These are phyloP conservation scores for Coniochaeta sp. DNA, from an alignment of 2,329 filamentous ascomycete species.

Conservation along the genomic window DNA sequence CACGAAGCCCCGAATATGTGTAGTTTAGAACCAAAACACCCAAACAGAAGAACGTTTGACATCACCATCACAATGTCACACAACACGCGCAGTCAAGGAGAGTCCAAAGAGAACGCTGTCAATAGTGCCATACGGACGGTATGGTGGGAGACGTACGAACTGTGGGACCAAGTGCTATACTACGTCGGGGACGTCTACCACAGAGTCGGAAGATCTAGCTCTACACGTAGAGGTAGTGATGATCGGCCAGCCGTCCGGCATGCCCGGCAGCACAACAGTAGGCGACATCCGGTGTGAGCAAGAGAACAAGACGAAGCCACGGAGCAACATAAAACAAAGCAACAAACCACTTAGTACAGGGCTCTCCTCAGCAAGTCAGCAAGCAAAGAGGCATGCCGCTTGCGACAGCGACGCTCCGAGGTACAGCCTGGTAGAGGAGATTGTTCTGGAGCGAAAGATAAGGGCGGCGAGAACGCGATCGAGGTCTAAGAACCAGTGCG, in stretches of 20 bases:
- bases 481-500: neutral
- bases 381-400: too few species aligned
- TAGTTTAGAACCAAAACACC: neutral
- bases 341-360: too few species aligned
- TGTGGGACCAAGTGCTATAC: constrained; percentile 13
- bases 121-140: constrained; percentile 6
- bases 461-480: neutral
- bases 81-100: neutral
- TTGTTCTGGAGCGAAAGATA: too few species aligned
- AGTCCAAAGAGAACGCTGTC: neutral
- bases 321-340: neutral
- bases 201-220: constrained; percentile 2
- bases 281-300: neutral
- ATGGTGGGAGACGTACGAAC: constrained; percentile 11
- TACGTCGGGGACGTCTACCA: constrained; percentile 10
- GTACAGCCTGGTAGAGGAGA: too few species aligned
- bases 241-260: neutral
- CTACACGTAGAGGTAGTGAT: too few species aligned
- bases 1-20: neutral
- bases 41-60: neutral
- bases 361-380: too few species aligned
- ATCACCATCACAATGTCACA: neutral
- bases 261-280: neutral
- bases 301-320: neutral
- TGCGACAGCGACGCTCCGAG: too few species aligned